Evolutionary conservation across 306 rosid genomes (phyloP).

Genomic region (Quercus cerris): DNA sequence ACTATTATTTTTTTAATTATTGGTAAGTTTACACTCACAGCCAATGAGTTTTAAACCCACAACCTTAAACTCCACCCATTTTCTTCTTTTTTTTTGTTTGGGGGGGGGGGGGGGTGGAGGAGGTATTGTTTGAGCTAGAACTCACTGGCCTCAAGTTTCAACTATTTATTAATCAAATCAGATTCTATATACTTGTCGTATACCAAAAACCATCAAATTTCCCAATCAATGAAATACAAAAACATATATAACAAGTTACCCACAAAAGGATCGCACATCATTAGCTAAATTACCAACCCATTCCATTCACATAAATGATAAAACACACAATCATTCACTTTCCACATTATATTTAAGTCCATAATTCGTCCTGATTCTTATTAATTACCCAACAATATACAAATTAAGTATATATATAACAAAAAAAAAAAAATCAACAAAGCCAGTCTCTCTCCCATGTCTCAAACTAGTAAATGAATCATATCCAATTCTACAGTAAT

Average conservation of each 20-base stretch:
- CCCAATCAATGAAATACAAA: not conserved
- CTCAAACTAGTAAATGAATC: slow-evolving; percentile 19
- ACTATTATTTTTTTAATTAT: no score
- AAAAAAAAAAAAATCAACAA: not conserved
- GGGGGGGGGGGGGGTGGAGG: no score
- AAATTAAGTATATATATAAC: not conserved
- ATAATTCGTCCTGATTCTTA: slow-evolving; percentile 15
- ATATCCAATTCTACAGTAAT: not conserved
- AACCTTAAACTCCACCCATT: no score
- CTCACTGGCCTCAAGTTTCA: slow-evolving; percentile 16
- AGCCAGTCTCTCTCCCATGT: slow-evolving; percentile 21
- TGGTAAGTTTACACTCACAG: no score
- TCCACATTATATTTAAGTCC: not conserved
- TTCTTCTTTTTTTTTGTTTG: no score
- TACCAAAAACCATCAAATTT: slow-evolving; percentile 20
- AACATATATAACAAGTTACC: not conserved
- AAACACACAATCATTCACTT: not conserved
- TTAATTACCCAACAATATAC: slow-evolving; percentile 16
- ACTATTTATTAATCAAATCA: slow-evolving; percentile 17
- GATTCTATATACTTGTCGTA: not conserved
- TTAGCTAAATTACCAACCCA: not conserved
- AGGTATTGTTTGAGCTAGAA: no score
- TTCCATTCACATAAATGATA: not conserved
- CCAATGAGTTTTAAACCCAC: no score
- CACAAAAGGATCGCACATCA: not conserved